Evolutionary conservation across 78 protist species (phyloP).

Genomic region (Speleostelium caveatum): DNA sequence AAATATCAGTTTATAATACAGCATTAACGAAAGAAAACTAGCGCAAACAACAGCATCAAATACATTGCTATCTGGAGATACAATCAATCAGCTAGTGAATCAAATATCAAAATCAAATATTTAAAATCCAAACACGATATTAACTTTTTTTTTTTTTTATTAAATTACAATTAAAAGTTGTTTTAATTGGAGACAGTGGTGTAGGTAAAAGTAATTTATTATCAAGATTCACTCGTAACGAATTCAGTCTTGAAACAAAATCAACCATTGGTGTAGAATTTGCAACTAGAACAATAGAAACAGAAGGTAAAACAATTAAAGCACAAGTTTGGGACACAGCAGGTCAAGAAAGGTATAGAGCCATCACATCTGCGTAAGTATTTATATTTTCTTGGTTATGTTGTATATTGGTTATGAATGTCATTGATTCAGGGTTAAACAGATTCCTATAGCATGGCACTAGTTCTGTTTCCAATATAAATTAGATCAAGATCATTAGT

Average conservation of each 20-base stretch:
- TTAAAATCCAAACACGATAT: background rate
- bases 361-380: conserved; percentile 86
- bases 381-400: no score
- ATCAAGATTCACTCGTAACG: conserved; percentile 92
- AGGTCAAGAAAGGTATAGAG: conserved; percentile 88
- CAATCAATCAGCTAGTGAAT: background rate
- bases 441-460: no score
- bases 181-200: conserved; percentile 99
- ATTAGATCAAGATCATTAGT: background rate
- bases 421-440: no score
- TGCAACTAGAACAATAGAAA: conserved; percentile 93
- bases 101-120: background rate
- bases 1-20: background rate
- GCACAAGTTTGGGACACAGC: conserved; percentile 83
- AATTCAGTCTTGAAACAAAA: conserved; percentile 97
- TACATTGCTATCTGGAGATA: background rate
- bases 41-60: no score
- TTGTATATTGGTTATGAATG: background rate
- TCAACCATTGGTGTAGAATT: conserved; percentile 99
- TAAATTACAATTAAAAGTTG: conserved; percentile 91
- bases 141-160: background rate
- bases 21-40: background rate
- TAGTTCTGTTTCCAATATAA: no score
- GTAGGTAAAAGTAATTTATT: conserved; percentile 97
- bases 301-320: conserved; percentile 91